A percentile compares a stretch with the other conserved stretches of the same genome.
Conservation (phyloP, 257 asterid genomes). For the Solanum lycopersicoides region DNA sequence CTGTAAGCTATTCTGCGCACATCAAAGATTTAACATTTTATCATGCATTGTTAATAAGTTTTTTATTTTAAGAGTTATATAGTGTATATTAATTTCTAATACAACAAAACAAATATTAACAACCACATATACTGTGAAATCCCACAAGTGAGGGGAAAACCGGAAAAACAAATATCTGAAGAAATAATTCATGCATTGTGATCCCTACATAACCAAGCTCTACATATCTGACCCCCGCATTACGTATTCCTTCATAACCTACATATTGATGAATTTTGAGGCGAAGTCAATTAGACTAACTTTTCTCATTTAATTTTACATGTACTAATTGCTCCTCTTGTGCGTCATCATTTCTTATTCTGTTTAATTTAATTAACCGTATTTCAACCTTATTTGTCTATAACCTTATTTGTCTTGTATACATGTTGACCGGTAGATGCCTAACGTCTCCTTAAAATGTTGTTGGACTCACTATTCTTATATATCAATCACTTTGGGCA, state of each 20-base stretch:
- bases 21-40: not conserved
- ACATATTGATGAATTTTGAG: not conserved
- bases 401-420: not conserved
- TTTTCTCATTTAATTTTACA: not conserved
- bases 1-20: no score
- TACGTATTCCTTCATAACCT: not conserved
- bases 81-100: not conserved
- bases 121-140: not conserved
- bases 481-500: not conserved
- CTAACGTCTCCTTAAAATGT: not conserved
- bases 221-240: not conserved
- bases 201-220: not conserved
- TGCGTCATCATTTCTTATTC: not conserved
- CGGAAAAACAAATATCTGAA: not conserved
- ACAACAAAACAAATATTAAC: not conserved
- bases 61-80: not conserved
- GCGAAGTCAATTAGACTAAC: not conserved
- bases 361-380: not conserved
- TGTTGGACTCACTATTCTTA: not conserved
- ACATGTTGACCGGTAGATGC: not conserved
- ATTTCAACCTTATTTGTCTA: not conserved
- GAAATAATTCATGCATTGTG: not conserved
- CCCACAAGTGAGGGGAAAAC: not conserved
- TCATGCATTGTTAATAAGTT: not conserved
- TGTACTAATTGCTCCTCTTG: not conserved